These are phyloP conservation scores for Cryptosporidium tyzzeri DNA, from an alignment of 169 alveolate species.

Conservation along the genomic window DNA sequence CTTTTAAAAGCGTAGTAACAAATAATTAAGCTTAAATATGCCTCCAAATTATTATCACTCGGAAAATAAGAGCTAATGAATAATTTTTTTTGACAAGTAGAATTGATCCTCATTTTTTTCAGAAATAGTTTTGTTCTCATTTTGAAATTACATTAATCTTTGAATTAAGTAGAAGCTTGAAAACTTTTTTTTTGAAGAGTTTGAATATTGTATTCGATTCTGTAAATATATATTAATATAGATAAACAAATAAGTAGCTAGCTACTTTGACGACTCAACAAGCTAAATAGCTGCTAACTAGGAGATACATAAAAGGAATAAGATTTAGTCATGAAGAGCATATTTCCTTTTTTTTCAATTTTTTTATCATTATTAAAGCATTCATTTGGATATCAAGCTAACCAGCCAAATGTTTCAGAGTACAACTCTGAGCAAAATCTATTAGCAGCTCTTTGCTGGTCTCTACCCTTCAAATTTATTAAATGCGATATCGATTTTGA, in stretches of 20 bases:
- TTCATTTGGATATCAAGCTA: constrained; percentile 13
- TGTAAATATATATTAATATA: no score
- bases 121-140: neutral
- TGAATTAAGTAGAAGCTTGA: neutral
- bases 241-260: no score
- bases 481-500: constrained; percentile 59
- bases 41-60: constrained; percentile 16
- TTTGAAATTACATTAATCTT: neutral
- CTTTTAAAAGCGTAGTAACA: neutral
- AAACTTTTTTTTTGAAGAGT: neutral
- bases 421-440: constrained; percentile 46
- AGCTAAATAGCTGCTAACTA: neutral
- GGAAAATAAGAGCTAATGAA: constrained; percentile 14
- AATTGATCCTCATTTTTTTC: neutral
- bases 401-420: constrained; percentile 2
- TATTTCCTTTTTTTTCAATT: neutral
- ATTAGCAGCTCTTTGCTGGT: constrained; percentile 59
- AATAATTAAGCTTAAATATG: neutral
- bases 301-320: neutral
- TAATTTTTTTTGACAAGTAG: neutral
- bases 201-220: neutral
- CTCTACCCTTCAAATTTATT: constrained; percentile 61
- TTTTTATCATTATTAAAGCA: neutral
- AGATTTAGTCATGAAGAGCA: neutral
- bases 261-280: neutral